phyloP scores from a whole-genome alignment of 108 stramenopile genomes.

The Nitzschia sp. region DNA sequence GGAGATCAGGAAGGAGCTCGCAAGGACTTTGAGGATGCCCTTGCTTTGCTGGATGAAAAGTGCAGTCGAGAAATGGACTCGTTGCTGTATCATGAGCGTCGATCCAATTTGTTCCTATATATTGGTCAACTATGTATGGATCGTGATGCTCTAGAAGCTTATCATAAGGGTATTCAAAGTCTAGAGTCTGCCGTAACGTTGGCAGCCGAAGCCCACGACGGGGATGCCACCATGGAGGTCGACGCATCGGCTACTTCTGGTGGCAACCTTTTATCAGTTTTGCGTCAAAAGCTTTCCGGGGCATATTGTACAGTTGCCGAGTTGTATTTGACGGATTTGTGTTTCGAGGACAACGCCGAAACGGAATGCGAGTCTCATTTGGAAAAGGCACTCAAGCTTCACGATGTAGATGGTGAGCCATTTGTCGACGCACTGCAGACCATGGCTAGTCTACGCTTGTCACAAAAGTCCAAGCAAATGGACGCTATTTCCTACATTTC shows the following conservation, averaged over 20 bases:
- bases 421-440: conserved; percentile 83
- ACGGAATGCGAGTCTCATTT: conserved; percentile 61
- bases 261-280: background rate
- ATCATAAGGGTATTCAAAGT: conserved; percentile 53
- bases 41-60: conserved; percentile 47
- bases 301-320: conserved; percentile 82
- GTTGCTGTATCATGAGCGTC: conserved; percentile 41
- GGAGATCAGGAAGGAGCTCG: conserved; percentile 69
- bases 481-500: conserved; percentile 67
- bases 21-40: conserved; percentile 59
- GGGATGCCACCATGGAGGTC: conserved; percentile 5
- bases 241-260: background rate
- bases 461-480: conserved; percentile 68
- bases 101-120: conserved; percentile 68
- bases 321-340: conserved; percentile 87
- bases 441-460: conserved; percentile 74
- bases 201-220: conserved; percentile 20
- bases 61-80: conserved; percentile 10
- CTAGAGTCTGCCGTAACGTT: conserved; percentile 39
- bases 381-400: conserved; percentile 54
- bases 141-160: conserved; percentile 65
- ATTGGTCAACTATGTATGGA: conserved; percentile 73
- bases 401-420: conserved; percentile 48
- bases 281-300: conserved; percentile 63
- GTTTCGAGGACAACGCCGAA: conserved; percentile 84